Evolutionary conservation across 116 monocot genomes (phyloP).

Genomic region (Papilionanthe hybrid): DNA sequence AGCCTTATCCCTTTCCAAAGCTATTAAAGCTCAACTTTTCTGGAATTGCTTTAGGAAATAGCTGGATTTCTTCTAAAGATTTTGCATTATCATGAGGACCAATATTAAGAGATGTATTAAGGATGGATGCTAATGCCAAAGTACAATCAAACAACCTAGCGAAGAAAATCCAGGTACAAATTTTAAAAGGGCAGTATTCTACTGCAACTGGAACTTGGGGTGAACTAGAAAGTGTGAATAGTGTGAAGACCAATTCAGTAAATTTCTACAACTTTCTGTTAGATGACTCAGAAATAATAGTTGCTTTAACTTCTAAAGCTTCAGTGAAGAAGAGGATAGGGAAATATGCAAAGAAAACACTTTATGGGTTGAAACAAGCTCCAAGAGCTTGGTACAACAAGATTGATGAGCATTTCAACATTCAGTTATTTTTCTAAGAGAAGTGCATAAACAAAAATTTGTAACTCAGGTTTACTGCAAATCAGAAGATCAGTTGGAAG

Average conservation of each 20-base stretch:
- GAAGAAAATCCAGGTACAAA: no score
- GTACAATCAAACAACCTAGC: constrained; percentile 24
- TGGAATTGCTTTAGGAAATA: constrained; percentile 65
- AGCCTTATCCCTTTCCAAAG: no score
- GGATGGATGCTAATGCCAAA: constrained; percentile 51
- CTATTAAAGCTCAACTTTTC: constrained; percentile 15
- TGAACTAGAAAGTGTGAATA: constrained; percentile 42
- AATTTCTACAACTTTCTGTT: constrained; percentile 86
- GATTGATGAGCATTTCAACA: no score
- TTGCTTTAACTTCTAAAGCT: neutral
- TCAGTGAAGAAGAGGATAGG: neutral
- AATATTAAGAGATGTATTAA: constrained; percentile 63
- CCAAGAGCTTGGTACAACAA: no score
- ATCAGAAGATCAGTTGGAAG: no score
- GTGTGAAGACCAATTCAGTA: constrained; percentile 36
- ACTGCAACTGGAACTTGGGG: constrained; percentile 53
- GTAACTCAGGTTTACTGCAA: no score
- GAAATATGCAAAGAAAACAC: constrained; percentile 52
- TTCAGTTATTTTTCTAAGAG: no score
- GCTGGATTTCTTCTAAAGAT: constrained; percentile 91
- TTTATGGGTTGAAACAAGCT: no score
- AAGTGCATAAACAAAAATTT: no score
- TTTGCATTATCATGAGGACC: constrained; percentile 88
- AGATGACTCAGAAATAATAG: constrained; percentile 36
- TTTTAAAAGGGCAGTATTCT: constrained; percentile 10